phyloP scores from a whole-genome alignment of 805 yeast species.

The Hanseniaspora meyeri region DNA sequence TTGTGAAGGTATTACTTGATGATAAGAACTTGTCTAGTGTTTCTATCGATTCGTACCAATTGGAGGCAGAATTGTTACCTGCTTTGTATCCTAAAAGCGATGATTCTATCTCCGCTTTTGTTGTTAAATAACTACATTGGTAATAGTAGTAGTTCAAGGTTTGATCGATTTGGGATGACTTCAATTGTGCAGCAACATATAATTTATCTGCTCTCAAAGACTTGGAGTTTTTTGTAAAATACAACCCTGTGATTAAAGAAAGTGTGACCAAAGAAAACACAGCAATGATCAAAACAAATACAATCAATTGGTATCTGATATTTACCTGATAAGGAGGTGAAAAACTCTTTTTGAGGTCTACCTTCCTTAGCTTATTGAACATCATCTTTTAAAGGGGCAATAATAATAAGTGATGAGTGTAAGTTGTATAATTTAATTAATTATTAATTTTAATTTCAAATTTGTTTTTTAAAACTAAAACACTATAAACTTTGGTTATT shows the following conservation, averaged over 20 bases:
- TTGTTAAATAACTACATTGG: conserved; percentile 54
- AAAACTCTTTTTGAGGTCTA: neutral
- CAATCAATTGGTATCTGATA: conserved; percentile 62
- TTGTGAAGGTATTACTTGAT: conserved; percentile 50
- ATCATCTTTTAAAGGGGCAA: too few species aligned
- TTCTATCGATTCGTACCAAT: conserved; percentile 36
- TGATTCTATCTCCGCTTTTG: conserved; percentile 45
- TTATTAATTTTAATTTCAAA: too few species aligned
- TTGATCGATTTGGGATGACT: conserved; percentile 68
- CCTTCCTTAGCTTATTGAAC: too few species aligned
- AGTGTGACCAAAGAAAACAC: conserved; percentile 56
- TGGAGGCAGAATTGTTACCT: conserved; percentile 49
- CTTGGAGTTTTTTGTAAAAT: conserved; percentile 53
- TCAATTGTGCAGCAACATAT: conserved; percentile 66
- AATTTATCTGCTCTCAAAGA: conserved; percentile 56
- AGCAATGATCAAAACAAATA: conserved; percentile 57
- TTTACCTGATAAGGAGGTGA: conserved; percentile 42
- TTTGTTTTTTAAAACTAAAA: too few species aligned
- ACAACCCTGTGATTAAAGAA: conserved; percentile 64
- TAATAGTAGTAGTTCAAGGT: conserved; percentile 49
- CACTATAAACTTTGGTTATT: too few species aligned
- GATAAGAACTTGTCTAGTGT: conserved; percentile 50
- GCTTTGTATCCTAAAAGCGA: conserved; percentile 55
- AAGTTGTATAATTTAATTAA: too few species aligned
- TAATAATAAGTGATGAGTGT: too few species aligned